phyloP scores from a whole-genome alignment of 192 early-diverging fungal species.

The Pecoramyces ruminantium region DNA sequence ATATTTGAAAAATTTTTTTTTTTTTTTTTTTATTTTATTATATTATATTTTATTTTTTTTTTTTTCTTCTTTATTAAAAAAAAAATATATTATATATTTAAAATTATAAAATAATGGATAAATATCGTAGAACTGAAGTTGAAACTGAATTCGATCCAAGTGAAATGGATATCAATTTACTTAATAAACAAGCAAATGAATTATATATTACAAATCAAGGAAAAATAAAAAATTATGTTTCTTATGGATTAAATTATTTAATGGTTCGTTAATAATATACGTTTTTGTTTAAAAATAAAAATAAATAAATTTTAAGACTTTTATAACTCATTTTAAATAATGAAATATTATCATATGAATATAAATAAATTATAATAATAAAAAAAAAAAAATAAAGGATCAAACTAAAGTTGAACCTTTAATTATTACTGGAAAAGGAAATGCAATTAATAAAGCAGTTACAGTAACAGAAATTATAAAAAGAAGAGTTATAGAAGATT shows the following conservation, averaged over 20 bases:
- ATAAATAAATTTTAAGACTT: too few relatives aligned
- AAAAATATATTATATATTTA: too few relatives aligned
- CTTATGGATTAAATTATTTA: background rate
- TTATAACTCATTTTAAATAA: too few relatives aligned
- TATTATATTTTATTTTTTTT: background rate
- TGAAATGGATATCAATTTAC: background rate
- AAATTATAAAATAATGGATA: too few relatives aligned
- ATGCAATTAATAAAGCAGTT: conserved; percentile 38
- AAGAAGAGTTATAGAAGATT: conserved; percentile 21
- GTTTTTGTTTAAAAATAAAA: too few relatives aligned
- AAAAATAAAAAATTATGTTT: background rate
- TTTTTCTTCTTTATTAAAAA: background rate
- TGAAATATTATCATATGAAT: too few relatives aligned
- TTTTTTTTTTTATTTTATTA: too few relatives aligned
- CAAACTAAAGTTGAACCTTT: background rate
- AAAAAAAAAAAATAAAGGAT: background rate
- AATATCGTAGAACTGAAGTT: background rate
- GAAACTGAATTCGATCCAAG: background rate
- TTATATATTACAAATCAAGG: background rate
- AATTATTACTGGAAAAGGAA: conserved; percentile 23
- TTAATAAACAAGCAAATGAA: background rate
- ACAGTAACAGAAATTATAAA: conserved; percentile 51
- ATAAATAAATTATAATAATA: too few relatives aligned
- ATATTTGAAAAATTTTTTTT: too few relatives aligned
- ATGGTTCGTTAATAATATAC: background rate